phyloP scores from a whole-genome alignment of 2,329 filamentous ascomycete species.

The Ramularia endophylla region DNA sequence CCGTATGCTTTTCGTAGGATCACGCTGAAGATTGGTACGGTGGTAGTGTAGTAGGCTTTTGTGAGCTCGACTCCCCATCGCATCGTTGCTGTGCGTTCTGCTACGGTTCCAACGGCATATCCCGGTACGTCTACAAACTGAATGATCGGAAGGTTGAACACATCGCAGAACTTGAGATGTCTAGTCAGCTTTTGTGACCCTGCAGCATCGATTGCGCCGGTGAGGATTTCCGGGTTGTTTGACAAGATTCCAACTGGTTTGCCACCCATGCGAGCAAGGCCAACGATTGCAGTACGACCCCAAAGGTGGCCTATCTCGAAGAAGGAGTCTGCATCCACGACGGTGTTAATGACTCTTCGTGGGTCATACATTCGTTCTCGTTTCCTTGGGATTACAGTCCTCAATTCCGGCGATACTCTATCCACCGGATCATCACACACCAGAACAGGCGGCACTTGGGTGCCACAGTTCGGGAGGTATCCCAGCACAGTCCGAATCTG shows the following conservation, averaged over 20 bases:
- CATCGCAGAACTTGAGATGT: conserved; percentile 57
- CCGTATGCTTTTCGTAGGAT: conserved; percentile 57
- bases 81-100: conserved; percentile 60
- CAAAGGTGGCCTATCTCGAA: conserved; percentile 61
- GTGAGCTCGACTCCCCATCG: conserved; percentile 57
- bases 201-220: conserved; percentile 55
- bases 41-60: conserved; percentile 57
- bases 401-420: conserved; percentile 44
- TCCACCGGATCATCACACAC: conserved; percentile 44
- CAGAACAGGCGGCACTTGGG: conserved; percentile 46
- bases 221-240: conserved; percentile 56
- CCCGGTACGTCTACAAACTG: conserved; percentile 60
- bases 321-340: conserved; percentile 52
- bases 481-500: conserved; percentile 53
- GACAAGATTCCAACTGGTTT: conserved; percentile 54
- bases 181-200: conserved; percentile 57
- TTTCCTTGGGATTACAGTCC: conserved; percentile 53
- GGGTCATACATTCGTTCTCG: conserved; percentile 57
- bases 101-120: conserved; percentile 58
- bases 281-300: conserved; percentile 57
- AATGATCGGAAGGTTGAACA: conserved; percentile 59
- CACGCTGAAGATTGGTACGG: conserved; percentile 58
- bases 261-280: conserved; percentile 53
- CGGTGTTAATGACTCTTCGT: conserved; percentile 50
- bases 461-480: conserved; percentile 55